Base-by-base conservation (phyloP, 2,329 filamentous ascomycete species). In the Waltergamsia citrina region DNA sequence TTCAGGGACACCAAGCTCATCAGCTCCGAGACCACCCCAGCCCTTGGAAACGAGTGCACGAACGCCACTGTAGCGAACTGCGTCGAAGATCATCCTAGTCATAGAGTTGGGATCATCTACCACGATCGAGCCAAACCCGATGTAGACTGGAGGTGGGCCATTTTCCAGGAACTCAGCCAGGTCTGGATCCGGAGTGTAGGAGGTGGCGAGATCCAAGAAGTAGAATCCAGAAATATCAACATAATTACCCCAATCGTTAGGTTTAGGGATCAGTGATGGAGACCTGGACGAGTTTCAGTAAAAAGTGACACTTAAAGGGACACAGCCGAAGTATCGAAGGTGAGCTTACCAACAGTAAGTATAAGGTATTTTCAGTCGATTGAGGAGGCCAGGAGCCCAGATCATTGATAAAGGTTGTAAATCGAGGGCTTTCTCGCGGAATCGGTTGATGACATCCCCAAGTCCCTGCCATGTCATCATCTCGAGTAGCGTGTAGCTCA, bases 401-500 rank as follows among this genome's bases (percentile, higher is more conserved):
- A 93, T 78, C 7, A 85, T 63, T 40, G 82, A 86, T 27, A 95
- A 68, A 0, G 81, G 73, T 29, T 92, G 82, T 1, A 95, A 63
- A 18, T 82, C 81, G 2, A 94, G 67, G 11, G 73, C 74, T 38
- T 78, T 78, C 43, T 81, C 78, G 34, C 88, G 71, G 49, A 94
- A 95, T 9, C 78, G 72, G 50, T 96, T 95, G 51, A 95, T 90
- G 6, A 95, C 67, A 54, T 95, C 88, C 24, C 88, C 88, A 4
- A 94, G 62, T 0, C 86, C 87, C 57, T 94, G 86, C 86, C 86
- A 94, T 9, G 87, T 88, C 69, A 94, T 77, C 73, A 93, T 85
- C 44, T 94, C 87, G 3, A 94, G 82, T 15, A 94, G 63, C 1
- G 81, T 78, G 47, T 94, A 94, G 0, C 81, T 84, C 37, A 93